Evolutionary conservation across 768 basidiomycete genomes (phyloP).

Genomic region (Phlebiopsis flavidoalba): DNA sequence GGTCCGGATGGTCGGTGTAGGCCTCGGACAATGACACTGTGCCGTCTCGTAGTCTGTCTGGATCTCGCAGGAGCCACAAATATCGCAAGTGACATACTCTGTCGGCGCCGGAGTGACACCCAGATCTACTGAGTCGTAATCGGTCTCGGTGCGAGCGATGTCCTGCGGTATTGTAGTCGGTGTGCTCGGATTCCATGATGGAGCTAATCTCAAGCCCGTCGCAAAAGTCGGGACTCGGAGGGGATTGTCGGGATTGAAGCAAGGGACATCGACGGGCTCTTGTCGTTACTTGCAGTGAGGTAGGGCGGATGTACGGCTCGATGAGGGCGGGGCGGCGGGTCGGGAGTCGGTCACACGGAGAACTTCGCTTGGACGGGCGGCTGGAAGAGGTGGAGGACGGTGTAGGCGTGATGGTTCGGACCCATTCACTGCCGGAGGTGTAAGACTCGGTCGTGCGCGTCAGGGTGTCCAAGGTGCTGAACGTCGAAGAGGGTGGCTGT

Average conservation of each 20-base stretch:
- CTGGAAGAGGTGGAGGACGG: slow-evolving; percentile 12
- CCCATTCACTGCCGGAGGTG: slow-evolving; percentile 11
- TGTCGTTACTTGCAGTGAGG: slow-evolving; percentile 4
- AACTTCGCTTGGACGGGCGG: neutral
- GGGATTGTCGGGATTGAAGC: slow-evolving; percentile 58
- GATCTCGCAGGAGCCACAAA: slow-evolving; percentile 37
- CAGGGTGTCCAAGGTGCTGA: slow-evolving; percentile 25
- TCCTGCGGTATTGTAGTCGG: slow-evolving; percentile 27
- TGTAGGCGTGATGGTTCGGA: slow-evolving; percentile 12
- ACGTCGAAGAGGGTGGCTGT: slow-evolving; percentile 13
- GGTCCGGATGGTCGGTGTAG: neutral
- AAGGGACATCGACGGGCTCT: slow-evolving; percentile 34
- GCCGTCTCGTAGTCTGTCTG: slow-evolving; percentile 46
- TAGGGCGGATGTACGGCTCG: slow-evolving; percentile 4
- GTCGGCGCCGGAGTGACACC: slow-evolving; percentile 36
- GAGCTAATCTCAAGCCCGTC: slow-evolving; percentile 34
- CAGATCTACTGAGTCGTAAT: slow-evolving; percentile 36
- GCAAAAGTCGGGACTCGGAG: slow-evolving; percentile 40
- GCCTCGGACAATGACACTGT: slow-evolving; percentile 28
- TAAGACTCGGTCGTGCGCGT: slow-evolving; percentile 12
- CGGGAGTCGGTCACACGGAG: neutral
- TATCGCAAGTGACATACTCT: slow-evolving; percentile 46
- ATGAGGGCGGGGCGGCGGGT: neutral
- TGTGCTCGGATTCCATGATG: slow-evolving; percentile 16
- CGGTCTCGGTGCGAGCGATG: slow-evolving; percentile 31